Conservation (phyloP, 805 yeast species). For the Deakozyma indianensis region DNA sequence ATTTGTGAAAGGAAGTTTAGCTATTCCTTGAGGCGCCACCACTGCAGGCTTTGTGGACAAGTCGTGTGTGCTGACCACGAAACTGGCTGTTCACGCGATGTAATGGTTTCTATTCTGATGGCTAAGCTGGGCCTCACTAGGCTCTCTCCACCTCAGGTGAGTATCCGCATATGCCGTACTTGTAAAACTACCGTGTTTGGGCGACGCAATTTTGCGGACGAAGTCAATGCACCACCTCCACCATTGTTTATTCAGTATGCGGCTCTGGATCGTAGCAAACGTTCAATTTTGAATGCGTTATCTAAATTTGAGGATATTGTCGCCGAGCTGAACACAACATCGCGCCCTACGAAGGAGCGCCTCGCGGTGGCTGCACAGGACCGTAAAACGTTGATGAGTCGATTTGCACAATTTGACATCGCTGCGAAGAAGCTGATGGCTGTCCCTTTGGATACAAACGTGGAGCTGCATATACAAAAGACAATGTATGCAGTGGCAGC, state of each 20-base stretch:
- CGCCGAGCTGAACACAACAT: conserved; percentile 17
- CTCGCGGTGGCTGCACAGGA: conserved; percentile 25
- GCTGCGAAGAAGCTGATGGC: conserved; percentile 31
- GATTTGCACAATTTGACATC: conserved; percentile 37
- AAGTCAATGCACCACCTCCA: conserved; percentile 22
- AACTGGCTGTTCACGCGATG: conserved; percentile 59
- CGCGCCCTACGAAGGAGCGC: conserved; percentile 15
- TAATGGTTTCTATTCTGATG: conserved; percentile 32
- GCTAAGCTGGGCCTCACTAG: conserved; percentile 13
- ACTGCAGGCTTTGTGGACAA: conserved; percentile 78
- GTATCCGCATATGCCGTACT: conserved; percentile 47
- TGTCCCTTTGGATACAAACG: conserved; percentile 21
- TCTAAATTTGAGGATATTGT: conserved; percentile 31
- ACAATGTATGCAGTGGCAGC: conserved; percentile 46
- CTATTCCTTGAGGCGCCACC: conserved; percentile 60
- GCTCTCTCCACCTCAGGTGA: conserved; percentile 8
- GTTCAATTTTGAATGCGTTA: conserved; percentile 24
- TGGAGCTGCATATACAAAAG: conserved; percentile 33
- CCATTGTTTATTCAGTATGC: conserved; percentile 28
- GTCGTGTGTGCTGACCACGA: conserved; percentile 59
- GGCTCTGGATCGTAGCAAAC: conserved; percentile 25
- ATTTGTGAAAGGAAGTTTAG: conserved; percentile 49
- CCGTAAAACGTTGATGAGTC: conserved; percentile 31
- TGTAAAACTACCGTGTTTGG: conserved; percentile 55
- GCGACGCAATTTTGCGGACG: conserved; percentile 35